A percentile compares a stretch with the other conserved stretches of the same genome.
These are phyloP conservation scores for Chenopodium album DNA, from an alignment of 148 eudicot genomes.

Conservation along the genomic window DNA sequence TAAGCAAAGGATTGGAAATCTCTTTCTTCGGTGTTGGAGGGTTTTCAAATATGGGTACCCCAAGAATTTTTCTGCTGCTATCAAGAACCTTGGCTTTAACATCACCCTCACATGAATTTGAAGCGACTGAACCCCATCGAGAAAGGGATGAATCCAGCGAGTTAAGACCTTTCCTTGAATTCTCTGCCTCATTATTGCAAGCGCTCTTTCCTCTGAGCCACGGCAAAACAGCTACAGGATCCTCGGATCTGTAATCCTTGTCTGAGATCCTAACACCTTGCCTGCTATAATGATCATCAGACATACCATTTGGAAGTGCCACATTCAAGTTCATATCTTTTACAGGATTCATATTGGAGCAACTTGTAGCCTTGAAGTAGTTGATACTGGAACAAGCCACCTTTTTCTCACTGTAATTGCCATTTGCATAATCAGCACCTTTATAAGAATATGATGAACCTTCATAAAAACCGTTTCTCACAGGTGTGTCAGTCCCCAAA, in stretches of 20 bases:
- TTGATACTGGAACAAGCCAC: slow-evolving; percentile 34
- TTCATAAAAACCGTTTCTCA: slow-evolving; percentile 43
- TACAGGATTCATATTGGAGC: slow-evolving; percentile 35
- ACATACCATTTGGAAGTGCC: slow-evolving; percentile 38
- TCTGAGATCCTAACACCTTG: slow-evolving; percentile 30
- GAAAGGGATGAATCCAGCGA: slow-evolving; percentile 23
- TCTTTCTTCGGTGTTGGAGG: slow-evolving; percentile 37
- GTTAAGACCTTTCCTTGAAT: slow-evolving; percentile 28
- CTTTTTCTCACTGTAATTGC: slow-evolving; percentile 37
- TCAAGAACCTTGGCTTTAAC: slow-evolving; percentile 25
- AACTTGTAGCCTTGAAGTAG: slow-evolving; percentile 29
- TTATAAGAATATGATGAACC: slow-evolving; percentile 48
- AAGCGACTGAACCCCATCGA: slow-evolving; percentile 25
- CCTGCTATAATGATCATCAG: slow-evolving; percentile 27
- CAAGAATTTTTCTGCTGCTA: slow-evolving; percentile 48
- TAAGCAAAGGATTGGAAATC: slow-evolving; percentile 32
- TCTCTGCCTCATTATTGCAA: slow-evolving; percentile 30
- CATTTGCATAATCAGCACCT: slow-evolving; percentile 43
- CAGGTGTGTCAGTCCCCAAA: slow-evolving; percentile 30
- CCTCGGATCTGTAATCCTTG: slow-evolving; percentile 34
- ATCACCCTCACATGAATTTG: slow-evolving; percentile 30
- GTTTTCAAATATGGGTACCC: slow-evolving; percentile 53
- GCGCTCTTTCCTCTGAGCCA: slow-evolving; percentile 57
- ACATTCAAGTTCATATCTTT: slow-evolving; percentile 57
- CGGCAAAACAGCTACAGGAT: slow-evolving; percentile 43